Evolutionary conservation across 78 protist genomes (phyloP).

Genomic region (Creolimax fragrantissima): DNA sequence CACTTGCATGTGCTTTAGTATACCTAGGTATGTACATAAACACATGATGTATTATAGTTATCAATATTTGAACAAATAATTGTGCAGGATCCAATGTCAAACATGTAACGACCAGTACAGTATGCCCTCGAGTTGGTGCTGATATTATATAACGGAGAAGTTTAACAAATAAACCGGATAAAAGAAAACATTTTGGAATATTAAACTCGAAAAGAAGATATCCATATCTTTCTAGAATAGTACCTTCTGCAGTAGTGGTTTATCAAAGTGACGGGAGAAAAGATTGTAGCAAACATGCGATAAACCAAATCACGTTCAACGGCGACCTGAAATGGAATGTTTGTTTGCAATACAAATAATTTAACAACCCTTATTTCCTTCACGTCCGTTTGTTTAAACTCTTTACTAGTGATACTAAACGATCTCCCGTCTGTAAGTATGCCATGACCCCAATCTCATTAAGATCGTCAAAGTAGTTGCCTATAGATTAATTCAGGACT

Average conservation of each 20-base stretch:
- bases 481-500: not conserved
- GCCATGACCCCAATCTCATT: too few relatives aligned
- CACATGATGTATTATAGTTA: not conserved
- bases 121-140: too few relatives aligned
- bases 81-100: not conserved
- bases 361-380: too few relatives aligned
- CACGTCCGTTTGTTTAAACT: too few relatives aligned
- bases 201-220: not conserved
- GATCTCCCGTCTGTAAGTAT: not conserved
- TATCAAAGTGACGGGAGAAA: not conserved
- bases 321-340: not conserved
- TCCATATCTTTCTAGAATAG: not conserved
- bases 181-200: not conserved
- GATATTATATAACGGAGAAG: not conserved
- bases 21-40: not conserved
- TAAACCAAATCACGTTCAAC: not conserved
- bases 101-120: not conserved
- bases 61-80: not conserved
- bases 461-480: not conserved
- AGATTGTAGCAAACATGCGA: not conserved
- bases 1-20: not conserved
- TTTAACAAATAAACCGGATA: not conserved
- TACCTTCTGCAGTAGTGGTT: not conserved
- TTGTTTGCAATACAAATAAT: not conserved
- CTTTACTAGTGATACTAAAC: not conserved